Evolutionary conservation across 306 rosid species (phyloP).

Genomic region (Quercus cerris): DNA sequence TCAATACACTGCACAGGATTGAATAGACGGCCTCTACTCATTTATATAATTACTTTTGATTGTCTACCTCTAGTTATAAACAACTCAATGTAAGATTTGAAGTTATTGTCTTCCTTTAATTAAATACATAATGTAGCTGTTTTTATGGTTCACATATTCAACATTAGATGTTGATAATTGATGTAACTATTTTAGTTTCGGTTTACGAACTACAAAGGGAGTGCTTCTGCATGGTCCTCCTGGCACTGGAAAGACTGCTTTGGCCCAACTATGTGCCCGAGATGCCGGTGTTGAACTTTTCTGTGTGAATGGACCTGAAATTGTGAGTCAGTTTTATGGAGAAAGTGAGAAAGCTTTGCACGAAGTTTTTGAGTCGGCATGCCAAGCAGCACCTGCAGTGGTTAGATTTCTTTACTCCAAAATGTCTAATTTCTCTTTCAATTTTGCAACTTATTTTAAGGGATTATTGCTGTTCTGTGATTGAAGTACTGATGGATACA

Average conservation of each 20-base stretch:
- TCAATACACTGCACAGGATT: not conserved
- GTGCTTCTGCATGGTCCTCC: conserved; percentile 96
- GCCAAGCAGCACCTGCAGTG: conserved; percentile 81
- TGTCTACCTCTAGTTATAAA: not conserved
- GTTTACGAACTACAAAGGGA: conserved; percentile 76
- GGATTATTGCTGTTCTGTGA: conserved; percentile 7
- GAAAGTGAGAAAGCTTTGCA: conserved; percentile 81
- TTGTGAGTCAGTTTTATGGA: conserved; percentile 69
- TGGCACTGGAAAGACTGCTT: conserved; percentile 92
- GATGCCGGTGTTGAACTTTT: conserved; percentile 73
- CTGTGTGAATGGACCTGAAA: conserved; percentile 79
- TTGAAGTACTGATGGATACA: conserved; percentile 9
- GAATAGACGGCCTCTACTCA: not conserved
- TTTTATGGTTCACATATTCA: conserved; percentile 7
- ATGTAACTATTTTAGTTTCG: conserved; percentile 50
- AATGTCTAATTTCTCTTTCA: not conserved
- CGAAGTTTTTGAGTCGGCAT: conserved; percentile 67
- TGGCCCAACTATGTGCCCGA: conserved; percentile 68
- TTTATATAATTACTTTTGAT: not conserved
- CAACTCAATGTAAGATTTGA: not conserved
- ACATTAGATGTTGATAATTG: conserved; percentile 7
- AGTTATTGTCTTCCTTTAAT: not conserved
- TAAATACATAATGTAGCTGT: not conserved
- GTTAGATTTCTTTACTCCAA: conserved; percentile 51
- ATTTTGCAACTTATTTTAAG: conserved; percentile 9